phyloP scores from a whole-genome alignment of 2,329 filamentous ascomycete genomes.

The Diplodia sapinea region DNA sequence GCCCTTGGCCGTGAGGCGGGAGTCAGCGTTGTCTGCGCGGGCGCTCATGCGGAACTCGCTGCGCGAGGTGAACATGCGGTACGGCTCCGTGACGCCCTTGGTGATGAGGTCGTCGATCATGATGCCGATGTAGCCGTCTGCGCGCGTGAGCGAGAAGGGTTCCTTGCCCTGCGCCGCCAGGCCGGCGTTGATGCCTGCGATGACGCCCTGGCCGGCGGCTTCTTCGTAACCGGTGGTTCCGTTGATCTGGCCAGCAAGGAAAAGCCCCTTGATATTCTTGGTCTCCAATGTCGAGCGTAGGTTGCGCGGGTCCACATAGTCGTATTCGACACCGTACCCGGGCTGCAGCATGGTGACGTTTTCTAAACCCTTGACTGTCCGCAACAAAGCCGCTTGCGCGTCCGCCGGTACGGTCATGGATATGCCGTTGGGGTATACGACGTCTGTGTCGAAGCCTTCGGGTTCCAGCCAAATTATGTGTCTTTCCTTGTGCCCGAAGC shows the following conservation, averaged over 20 bases:
- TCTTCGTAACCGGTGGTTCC: constrained; percentile 98
- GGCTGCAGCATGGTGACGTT: constrained; percentile 90
- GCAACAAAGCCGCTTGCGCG: constrained; percentile 83
- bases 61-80: constrained; percentile 96
- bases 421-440: constrained; percentile 95
- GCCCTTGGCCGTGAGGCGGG: constrained; percentile 80
- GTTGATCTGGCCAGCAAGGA: constrained; percentile 95
- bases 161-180: constrained; percentile 71
- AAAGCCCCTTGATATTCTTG: constrained; percentile 86
- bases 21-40: constrained; percentile 91
- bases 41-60: constrained; percentile 95
- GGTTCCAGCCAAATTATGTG: constrained; percentile 98
- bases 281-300: constrained; percentile 91
- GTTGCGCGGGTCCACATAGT: constrained; percentile 93
- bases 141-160: constrained; percentile 73
- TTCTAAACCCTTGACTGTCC: constrained; percentile 85
- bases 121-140: constrained; percentile 95
- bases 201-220: constrained; percentile 88
- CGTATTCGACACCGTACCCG: constrained; percentile 97
- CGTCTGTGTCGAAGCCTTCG: constrained; percentile 86
- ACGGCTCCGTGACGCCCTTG: constrained; percentile 95
- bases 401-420: constrained; percentile 95
- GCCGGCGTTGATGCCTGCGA: constrained; percentile 94
- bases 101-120: constrained; percentile 98
- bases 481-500: constrained; percentile 77